Base-by-base conservation (phyloP, 768 basidiomycete genomes). In the Trametes villosa region DNA sequence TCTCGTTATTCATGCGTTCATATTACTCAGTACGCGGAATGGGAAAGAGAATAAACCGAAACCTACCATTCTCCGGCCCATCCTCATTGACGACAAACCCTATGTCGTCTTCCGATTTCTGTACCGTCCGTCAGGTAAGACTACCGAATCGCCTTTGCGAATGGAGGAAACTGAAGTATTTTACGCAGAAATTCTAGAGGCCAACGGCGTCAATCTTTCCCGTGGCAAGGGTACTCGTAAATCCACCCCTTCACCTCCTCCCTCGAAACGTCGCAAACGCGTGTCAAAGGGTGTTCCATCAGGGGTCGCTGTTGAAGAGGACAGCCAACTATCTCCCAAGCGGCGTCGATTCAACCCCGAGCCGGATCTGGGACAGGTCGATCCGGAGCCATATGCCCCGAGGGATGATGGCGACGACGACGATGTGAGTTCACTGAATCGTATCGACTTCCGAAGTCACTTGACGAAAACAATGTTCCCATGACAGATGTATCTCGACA, bases 121-220 rank as follows among this genome's bases (percentile, higher is more conserved):
- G 18, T 66, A 66, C 41, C 47, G 65, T n/a, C 53, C 58, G 9
- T 51, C 24, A 60, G 58, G 65, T 66, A 47, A 22, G 13, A n/a
- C 27, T 29, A 26, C 13, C 30, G 9, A n/a, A n/a, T n/a, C n/a
- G n/a, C n/a, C n/a, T n/a, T n/a, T n/a, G n/a, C n/a, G n/a, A n/a
- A n/a, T n/a, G n/a, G n/a, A n/a, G n/a, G n/a, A n/a, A n/a, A n/a
- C n/a, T n/a, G n/a, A n/a, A n/a, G n/a, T n/a, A 53, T 18, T 26
- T 18, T 5, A 3, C 15, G 33, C 38, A 40, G 31, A 48, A 29
- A 29, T 48, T 7, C 6, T 48, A 9, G 30, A 65, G 44, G 42
- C 42, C 4, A 42, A 58, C 11, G 59, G 59, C 4, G 58, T 65
- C 17, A 57, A 57, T 3, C 40, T 29, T 9, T 17, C 22, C 24